Evolutionary conservation across 176 grass and related monocot species (phyloP), one percentile per base, ranked within the genome.

Genomic region (Themeda triandra): DNA sequence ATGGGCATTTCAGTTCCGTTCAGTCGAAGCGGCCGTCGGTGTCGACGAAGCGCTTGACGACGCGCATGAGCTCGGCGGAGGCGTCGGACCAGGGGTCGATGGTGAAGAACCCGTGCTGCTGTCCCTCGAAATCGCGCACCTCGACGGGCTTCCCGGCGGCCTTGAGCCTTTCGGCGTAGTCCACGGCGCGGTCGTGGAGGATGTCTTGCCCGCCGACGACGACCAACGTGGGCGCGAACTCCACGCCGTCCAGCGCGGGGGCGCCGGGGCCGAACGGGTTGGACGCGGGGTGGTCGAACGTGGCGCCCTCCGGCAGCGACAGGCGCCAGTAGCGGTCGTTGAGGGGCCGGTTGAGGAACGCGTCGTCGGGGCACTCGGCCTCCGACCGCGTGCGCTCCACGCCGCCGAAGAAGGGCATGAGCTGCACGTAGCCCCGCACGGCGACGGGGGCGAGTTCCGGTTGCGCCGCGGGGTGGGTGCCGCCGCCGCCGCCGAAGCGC

Each of bases 21-120:
- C 59, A 87, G 29, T 75, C 67, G 84, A 90, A 60, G 9, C 54
- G 65, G 23, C 88, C 84, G 60, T 79, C 84, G 1, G 68, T 42
- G 30, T 89, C 76, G 41, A 95, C 63, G 76, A 98, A 95, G 8
- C 70, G 89, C 87, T 91, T 89, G 81, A 98, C 27, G 65, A 58
- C 62, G 41, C 64, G 63, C 93, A 98, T 98, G 67, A 98, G 89
- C 75, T 92, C 64, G 35, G 71, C 85, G 36, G 96, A 73, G 18
- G 91, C 69, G 51, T 85, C 89, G 35, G 87, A 93, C 89, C 93
- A 93, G 0, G 93, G 91, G 12, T 92, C 83, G 65, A 95, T 87
- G 71, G 93, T 98, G 87, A 93, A 98, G 91, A 98, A 98, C 1
- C 93, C 93, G 31, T 98, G 96, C 67, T 98, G 93, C 90, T 98